Evolutionary conservation across 352 stramenopile species (phyloP), one percentile per base, ranked within the genome.

Genomic region (Stramenopiles sp.): DNA sequence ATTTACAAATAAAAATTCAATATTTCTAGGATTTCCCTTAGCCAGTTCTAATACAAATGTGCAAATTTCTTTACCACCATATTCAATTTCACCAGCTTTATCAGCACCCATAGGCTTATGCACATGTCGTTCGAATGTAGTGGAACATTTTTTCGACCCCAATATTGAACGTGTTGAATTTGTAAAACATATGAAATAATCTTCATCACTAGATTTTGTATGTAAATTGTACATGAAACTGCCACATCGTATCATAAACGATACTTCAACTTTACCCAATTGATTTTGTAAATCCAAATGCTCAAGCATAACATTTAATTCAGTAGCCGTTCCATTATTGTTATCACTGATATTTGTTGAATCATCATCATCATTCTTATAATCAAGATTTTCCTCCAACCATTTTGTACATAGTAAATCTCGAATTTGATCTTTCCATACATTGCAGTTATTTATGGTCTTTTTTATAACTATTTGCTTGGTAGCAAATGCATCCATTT

Each of bases 121-220:
- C 27, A 69, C 53, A 69, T 69, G 53, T 69, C 53, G 20, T 69
- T 69, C 53, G 53, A 69, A 69, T 27, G 20, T 20, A 23, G 53
- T 69, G 27, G 53, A 20, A 27, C 20, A 27, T 69, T 20, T 20
- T 69, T 69, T 69, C 27, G 53, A 69, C 20, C 53, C 20, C 20
- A 69, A 27, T 27, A 69, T 20, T 27, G 53, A 20, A 69, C 27
- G 20, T 69, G 53, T 69, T 69, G 53, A 27, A 69, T 20, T 23
- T 23, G 53, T 69, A 69, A 69, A 69, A 27, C 53, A 69, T 23
- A 69, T 69, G 27, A 69, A 69, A 69, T 69, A 69, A 69, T 69
- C 53, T 69, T 69, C 53, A 27, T 69, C 53, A 27, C 53, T 69
- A 27, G 20, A 20, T 69, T 69, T 69, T 69, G 53, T 69, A 27